Evolutionary conservation across 129 eudicot species (phyloP).

Genomic region (Centrapalus pauciflorus): DNA sequence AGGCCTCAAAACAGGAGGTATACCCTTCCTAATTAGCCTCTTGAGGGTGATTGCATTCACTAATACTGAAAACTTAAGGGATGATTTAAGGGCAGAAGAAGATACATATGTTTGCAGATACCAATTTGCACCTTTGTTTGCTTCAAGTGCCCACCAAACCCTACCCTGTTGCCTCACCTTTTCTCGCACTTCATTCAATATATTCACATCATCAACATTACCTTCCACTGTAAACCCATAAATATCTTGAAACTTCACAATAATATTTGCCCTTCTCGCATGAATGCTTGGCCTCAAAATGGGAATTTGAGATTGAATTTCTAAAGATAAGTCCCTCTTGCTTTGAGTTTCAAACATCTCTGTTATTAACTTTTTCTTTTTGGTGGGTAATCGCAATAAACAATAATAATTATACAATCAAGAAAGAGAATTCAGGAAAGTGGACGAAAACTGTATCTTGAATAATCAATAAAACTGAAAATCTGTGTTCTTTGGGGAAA

Average conservation of each 20-base stretch:
- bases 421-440: not conserved
- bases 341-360: conserved; percentile 74
- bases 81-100: conserved; percentile 63
- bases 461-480: not conserved
- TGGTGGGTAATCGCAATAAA: not conserved
- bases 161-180: conserved; percentile 86
- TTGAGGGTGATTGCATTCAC: conserved; percentile 78
- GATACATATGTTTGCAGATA: conserved; percentile 55
- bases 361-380: too few species aligned
- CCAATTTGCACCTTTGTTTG: conserved; percentile 89
- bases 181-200: conserved; percentile 91
- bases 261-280: conserved; percentile 84
- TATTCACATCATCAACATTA: conserved; percentile 94
- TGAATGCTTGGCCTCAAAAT: conserved; percentile 87
- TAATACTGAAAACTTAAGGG: conserved; percentile 61
- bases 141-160: conserved; percentile 96
- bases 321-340: conserved; percentile 54
- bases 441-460: not conserved
- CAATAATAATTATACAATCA: not conserved
- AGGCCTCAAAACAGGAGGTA: conserved; percentile 84
- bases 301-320: conserved; percentile 55
- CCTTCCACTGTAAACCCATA: conserved; percentile 97
- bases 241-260: conserved; percentile 87
- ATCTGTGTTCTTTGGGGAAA: not conserved
- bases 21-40: conserved; percentile 85